Evolutionary conservation across 2,329 filamentous ascomycete genomes (phyloP), one percentile per base, ranked within the genome.

Genomic region (Fusarium mundagurra): DNA sequence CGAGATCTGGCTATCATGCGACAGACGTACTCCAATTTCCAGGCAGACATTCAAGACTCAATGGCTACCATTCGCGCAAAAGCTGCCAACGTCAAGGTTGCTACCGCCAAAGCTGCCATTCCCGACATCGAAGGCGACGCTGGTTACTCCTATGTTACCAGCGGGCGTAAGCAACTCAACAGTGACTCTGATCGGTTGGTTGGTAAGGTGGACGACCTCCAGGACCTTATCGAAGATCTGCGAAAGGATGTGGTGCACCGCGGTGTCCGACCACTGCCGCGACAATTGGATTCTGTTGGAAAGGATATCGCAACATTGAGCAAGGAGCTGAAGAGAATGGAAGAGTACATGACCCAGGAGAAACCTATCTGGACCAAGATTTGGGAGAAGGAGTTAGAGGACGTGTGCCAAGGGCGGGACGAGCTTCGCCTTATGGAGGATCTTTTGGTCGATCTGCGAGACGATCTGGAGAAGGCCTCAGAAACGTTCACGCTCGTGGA

Each of bases 291-390:
- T 83, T 87, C 86, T 43, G 95, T 98, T 27, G 92, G 93, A 75
- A 97, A 96, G 83, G 96, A 98, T 77, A 95, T 99, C 72, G 91
- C 92, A 55, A 84, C 88, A 63, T 91, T 96, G 38, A 93, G 92
- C 55, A 92, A 94, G 80, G 95, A 98, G 80, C 90, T 99, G 72
- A 96, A 94, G 88, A 95, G 94, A 84, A 92, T 99, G 89, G 94
- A 98, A 81, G 95, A 98, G 22, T 97, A 93, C 85, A 90, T 99
- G 85, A 92, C 92, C 77, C 90, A 91, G 53, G 96, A 99, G 88
- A 98, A 98, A 83, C 96, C 96, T 0, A 88, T 98, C 66, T 99
- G 96, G 96, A 98, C 95, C 62, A 98, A 98, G 89, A 97, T 98
- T 74, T 99, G 96, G 96, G 96, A 98, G 88, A 95, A 97, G 84